phyloP scores from a whole-genome alignment of 2,329 filamentous ascomycete species.

The Colletotrichum caudatum region DNA sequence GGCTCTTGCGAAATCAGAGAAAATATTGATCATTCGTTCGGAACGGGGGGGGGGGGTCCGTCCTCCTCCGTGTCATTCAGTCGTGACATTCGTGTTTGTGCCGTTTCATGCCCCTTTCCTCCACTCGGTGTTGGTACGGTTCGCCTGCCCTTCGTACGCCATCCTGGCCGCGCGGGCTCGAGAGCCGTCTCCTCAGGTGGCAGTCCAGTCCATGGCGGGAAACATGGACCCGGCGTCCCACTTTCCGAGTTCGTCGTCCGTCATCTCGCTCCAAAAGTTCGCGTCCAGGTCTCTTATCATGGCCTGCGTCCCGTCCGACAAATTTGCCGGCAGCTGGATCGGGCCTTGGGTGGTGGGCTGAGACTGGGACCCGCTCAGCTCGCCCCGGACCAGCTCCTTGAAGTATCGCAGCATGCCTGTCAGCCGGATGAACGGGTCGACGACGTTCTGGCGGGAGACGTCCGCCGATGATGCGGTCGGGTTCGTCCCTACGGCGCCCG shows the following conservation, averaged over 20 bases:
- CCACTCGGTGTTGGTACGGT: neutral
- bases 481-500: neutral
- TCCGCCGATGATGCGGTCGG: conserved; percentile 6
- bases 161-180: neutral
- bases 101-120: neutral
- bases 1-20: neutral
- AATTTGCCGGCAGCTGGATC: conserved; percentile 37
- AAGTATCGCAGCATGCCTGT: conserved; percentile 42
- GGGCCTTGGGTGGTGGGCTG: conserved; percentile 24
- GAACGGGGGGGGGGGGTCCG: neutral
- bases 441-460: conserved; percentile 15
- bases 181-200: conserved; percentile 17
- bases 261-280: conserved; percentile 41
- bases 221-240: conserved; percentile 26
- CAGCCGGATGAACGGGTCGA: conserved; percentile 43
- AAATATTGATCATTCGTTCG: neutral
- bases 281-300: conserved; percentile 47
- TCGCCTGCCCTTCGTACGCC: neutral
- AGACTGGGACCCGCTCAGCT: conserved; percentile 26
- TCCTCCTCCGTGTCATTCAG: neutral
- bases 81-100: conserved; percentile 12
- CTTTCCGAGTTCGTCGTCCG: conserved; percentile 32
- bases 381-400: conserved; percentile 37
- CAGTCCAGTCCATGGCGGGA: conserved; percentile 40
- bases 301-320: conserved; percentile 43